Conservation (phyloP, 2,329 filamentous ascomycete genomes). For the Tolypocladium cylindrosporum region DNA sequence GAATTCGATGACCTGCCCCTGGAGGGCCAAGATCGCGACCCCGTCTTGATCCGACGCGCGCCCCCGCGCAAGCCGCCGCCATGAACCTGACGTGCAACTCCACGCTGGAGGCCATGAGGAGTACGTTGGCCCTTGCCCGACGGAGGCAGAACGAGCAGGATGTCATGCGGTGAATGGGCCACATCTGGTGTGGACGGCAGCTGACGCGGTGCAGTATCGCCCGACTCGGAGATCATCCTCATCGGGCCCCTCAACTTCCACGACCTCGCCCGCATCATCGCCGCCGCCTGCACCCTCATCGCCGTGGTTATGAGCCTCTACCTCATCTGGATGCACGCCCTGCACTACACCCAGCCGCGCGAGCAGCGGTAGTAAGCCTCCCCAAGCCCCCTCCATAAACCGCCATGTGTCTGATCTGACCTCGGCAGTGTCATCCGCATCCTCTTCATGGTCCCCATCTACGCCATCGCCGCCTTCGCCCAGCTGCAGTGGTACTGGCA, state of each 20-base stretch:
- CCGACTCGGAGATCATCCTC: conserved; percentile 35
- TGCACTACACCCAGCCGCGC: conserved; percentile 49
- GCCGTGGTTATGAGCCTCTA: conserved; percentile 44
- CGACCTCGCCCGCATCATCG: conserved; percentile 41
- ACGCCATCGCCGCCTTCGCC: conserved; percentile 64
- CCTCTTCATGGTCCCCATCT: conserved; percentile 79
- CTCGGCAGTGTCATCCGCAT: conserved; percentile 69
- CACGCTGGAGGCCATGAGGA: conserved; percentile 32
- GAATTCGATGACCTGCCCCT: neutral
- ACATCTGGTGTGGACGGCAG: neutral
- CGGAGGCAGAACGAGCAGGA: neutral
- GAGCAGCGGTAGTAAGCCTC: conserved; percentile 46
- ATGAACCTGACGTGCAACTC: conserved; percentile 32
- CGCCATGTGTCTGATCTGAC: neutral
- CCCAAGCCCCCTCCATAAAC: too few species aligned
- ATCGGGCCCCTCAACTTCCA: conserved; percentile 43
- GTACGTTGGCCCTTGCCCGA: conserved; percentile 14
- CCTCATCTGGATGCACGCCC: conserved; percentile 48
- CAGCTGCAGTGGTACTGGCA: conserved; percentile 66
- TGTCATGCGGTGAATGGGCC: neutral
- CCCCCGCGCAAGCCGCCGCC: conserved; percentile 2
- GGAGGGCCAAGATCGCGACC: neutral
- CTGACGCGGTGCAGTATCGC: conserved; percentile 22
- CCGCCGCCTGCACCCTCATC: conserved; percentile 36
- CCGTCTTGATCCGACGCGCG: neutral